These are phyloP conservation scores for Sextonia rubra DNA, from an alignment of 164 flowering plant genomes.

Conservation along the genomic window DNA sequence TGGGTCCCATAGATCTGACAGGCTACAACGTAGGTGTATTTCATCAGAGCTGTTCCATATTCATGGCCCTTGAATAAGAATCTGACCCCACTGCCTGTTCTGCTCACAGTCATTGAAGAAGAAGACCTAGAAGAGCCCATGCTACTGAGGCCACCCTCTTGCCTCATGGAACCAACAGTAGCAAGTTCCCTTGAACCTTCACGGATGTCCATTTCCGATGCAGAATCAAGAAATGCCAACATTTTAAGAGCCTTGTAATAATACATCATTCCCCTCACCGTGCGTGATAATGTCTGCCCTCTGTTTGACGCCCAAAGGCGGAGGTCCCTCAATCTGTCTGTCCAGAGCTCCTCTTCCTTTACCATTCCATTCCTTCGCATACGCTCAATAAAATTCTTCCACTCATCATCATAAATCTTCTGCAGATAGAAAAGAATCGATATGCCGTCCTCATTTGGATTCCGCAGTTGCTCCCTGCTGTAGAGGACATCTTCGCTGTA, in stretches of 20 bases:
- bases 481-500: constrained; percentile 79
- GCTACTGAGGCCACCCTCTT: constrained; percentile 12
- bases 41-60: constrained; percentile 73
- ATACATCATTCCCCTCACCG: constrained; percentile 99
- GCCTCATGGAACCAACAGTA: constrained; percentile 38
- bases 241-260: constrained; percentile 83
- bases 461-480: constrained; percentile 46
- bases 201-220: constrained; percentile 83
- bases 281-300: constrained; percentile 92
- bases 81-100: constrained; percentile 52
- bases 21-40: constrained; percentile 81
- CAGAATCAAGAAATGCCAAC: constrained; percentile 85
- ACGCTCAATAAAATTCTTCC: constrained; percentile 81
- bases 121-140: constrained; percentile 13
- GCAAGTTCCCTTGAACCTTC: constrained; percentile 53
- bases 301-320: constrained; percentile 95
- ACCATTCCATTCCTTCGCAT: constrained; percentile 76
- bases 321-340: constrained; percentile 41
- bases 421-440: constrained; percentile 87
- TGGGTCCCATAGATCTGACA: constrained; percentile 92
- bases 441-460: constrained; percentile 88
- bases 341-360: constrained; percentile 65
- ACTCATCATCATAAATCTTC: constrained; percentile 84
- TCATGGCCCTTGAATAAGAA: constrained; percentile 73
- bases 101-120: constrained; percentile 31